Conservation (phyloP, 225 moss, liverwort and hornwort species). For the Polytrichum formosum region DNA sequence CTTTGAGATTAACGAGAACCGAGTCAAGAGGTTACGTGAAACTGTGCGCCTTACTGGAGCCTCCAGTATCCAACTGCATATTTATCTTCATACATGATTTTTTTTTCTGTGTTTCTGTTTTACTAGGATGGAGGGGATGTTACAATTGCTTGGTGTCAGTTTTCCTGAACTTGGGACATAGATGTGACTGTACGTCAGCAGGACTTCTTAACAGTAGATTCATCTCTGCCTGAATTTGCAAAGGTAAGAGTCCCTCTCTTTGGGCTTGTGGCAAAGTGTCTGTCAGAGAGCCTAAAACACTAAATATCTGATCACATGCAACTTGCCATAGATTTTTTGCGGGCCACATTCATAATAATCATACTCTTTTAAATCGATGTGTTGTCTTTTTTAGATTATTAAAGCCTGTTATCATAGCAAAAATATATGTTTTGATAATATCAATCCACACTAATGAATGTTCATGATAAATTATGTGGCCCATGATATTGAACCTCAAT, state of each 20-base stretch:
- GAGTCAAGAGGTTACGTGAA: constrained; percentile 68
- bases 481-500: no score
- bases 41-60: constrained; percentile 75
- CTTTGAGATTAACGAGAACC: constrained; percentile 71
- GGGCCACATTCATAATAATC: no score
- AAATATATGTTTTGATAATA: no score
- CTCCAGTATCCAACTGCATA: constrained; percentile 62
- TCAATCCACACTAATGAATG: no score
- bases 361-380: no score
- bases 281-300: neutral
- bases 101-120: neutral
- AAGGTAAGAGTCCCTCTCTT: constrained; percentile 38
- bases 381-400: no score
- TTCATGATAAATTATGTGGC: no score
- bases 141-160: constrained; percentile 3
- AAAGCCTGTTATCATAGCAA: no score
- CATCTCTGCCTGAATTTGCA: constrained; percentile 50
- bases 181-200: constrained; percentile 75
- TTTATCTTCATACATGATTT: neutral
- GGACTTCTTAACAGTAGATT: constrained; percentile 68
- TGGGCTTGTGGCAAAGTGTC: constrained; percentile 4
- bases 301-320: no score
- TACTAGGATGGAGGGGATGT: neutral
- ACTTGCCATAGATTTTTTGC: no score
- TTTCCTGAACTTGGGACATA: constrained; percentile 42